Base-by-base conservation (phyloP, 257 asterid species). In the Scutellaria minor region DNA sequence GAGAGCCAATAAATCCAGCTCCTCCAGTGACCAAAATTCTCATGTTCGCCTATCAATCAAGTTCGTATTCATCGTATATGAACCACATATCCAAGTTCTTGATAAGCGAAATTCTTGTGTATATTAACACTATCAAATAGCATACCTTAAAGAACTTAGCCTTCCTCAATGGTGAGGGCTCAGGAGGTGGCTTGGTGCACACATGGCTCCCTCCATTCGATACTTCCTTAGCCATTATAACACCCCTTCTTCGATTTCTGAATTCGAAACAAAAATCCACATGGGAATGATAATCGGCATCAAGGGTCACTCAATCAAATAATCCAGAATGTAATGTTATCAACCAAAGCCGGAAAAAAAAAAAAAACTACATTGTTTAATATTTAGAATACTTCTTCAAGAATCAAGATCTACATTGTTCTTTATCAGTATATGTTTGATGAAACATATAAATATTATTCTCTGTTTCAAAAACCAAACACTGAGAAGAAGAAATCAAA, bases 1-100 rank as follows among this genome's bases (percentile, higher is more conserved):
- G 99, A 83, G 99, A 95, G 52, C 99, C 99, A 50, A 94, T 94
- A 86, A 94, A 94, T 82, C 99, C 97, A 84, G 97, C 97, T 74
- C 99, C 99, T 71, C 99, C 99, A 59, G 99, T 95, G 60, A 95
- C 88, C 82, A 95, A 82, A 76, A 95, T 95, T 69, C 99, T 88
- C 98, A 88, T 90, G 85, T 92, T 95, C 39, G 97, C 98, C 99
- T 92, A 89, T 35, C 7, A 42, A 77, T 63, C 60, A 54, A 54
- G 24, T 47, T 63, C 60, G 64, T 41, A 75, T 42, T 55, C 44
- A 54, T 64, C 47, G 37, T 37, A 69, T 31, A 68, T 12, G 13
- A 6, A 70, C n/a, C 51, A 63, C 6, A 12, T 35, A 54, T 37
- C 52, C 8, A 47, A 1, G 6, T 24, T 27, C 58, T 22, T 5